Evolutionary conservation across 768 basidiomycete species (phyloP), one percentile per base, ranked within the genome.

Genomic region (Agrocybe pediades): DNA sequence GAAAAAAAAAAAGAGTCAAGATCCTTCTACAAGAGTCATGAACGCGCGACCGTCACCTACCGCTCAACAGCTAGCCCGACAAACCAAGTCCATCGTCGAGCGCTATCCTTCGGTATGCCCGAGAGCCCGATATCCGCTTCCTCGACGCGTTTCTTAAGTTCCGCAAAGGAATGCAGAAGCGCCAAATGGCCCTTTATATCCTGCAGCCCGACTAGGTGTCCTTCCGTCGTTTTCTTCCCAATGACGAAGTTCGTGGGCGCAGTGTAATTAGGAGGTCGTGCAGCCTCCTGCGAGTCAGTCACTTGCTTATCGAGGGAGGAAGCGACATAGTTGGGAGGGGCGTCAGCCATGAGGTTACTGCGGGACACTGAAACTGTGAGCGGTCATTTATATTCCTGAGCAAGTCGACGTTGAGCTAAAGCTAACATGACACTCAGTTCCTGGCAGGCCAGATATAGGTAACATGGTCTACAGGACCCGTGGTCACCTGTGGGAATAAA

Each of bases 61-160:
- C 71, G 58, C 54, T 75, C 72, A 6, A 71, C 74, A n/a, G 72
- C 68, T 46, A 71, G 51, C 2, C 63, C 66, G 2, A 75, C 71
- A 56, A 75, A 72, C 69, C 70, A 71, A 30, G 60, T 57, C 74
- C 72, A 74, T 39, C 63, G 60, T 46, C 56, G 58, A 23, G 71
- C 70, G 23, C 54, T 61, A 36, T 68, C 62, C 2, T 51, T 36
- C 0, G 62, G 57, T 30, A 68, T 48, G 24, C 66, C 16, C 19
- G 24, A 57, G 41, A 36, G 57, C 49, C 9, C 33, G 29, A 55
- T 27, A 6, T 46, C 49, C 17, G 48, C 20, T 0, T 42, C 30
- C 24, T 70, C 68, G 3, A 73, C 66, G 6, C 48, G 49, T 9
- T 51, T 53, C 55, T 62, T 65, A 42, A 75, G 58, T 25, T 64